Evolutionary conservation across 176 grass and related monocot genomes (phyloP).

Genomic region (Zoysia pacifica): DNA sequence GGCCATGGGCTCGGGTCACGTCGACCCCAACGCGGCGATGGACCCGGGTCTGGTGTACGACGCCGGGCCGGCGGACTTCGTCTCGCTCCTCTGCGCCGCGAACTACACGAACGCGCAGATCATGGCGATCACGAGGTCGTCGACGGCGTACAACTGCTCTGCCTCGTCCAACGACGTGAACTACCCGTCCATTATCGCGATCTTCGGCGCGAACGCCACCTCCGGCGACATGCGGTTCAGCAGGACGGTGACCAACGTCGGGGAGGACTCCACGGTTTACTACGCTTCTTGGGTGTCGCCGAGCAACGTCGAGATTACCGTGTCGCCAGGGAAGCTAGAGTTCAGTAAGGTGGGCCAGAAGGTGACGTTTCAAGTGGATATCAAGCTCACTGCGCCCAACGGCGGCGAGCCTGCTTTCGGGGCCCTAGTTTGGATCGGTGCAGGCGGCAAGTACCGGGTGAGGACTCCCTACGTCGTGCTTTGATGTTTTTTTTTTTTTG

Average conservation of each 20-base stretch:
- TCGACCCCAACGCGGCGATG: slow-evolving; percentile 69
- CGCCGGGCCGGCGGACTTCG: slow-evolving; percentile 55
- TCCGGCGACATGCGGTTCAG: slow-evolving; percentile 34
- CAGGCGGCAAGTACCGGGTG: slow-evolving; percentile 32
- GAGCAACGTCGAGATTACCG: slow-evolving; percentile 31
- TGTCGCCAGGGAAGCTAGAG: slow-evolving; percentile 38
- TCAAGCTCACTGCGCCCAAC: slow-evolving; percentile 32
- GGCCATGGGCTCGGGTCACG: slow-evolving; percentile 66
- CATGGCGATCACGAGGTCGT: slow-evolving; percentile 57
- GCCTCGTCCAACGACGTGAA: slow-evolving; percentile 49
- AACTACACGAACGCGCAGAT: slow-evolving; percentile 72
- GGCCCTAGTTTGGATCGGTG: slow-evolving; percentile 40
- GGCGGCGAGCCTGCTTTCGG: slow-evolving; percentile 31
- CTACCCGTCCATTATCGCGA: slow-evolving; percentile 55
- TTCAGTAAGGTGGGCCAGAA: slow-evolving; percentile 40
- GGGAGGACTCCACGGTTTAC: slow-evolving; percentile 16
- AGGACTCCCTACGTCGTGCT: slow-evolving; percentile 47
- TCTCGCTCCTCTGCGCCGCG: slow-evolving; percentile 61
- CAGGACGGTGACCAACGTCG: slow-evolving; percentile 49
- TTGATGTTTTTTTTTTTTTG: neutral
- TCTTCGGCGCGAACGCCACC: slow-evolving; percentile 21
- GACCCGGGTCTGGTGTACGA: slow-evolving; percentile 77
- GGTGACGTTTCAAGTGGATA: slow-evolving; percentile 32
- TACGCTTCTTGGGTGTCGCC: neutral
- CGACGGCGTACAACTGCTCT: slow-evolving; percentile 48